These are phyloP conservation scores for Penicillium mononematosum DNA, from an alignment of 495 filamentous ascomycete species.

Conservation along the genomic window DNA sequence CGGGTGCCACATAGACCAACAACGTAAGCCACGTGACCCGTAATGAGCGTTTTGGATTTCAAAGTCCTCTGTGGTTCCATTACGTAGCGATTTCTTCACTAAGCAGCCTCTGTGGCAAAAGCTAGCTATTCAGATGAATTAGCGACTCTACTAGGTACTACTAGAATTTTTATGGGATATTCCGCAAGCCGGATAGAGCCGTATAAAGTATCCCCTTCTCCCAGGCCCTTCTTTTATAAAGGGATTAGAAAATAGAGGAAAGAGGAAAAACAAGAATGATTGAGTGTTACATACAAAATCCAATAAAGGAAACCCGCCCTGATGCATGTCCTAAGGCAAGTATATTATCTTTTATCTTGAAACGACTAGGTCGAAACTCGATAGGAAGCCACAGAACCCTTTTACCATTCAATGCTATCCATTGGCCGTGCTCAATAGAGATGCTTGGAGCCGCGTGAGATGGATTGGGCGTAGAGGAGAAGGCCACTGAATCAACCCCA, in stretches of 20 bases:
- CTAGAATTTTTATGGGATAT: no score
- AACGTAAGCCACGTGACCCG: no score
- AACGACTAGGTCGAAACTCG: background rate
- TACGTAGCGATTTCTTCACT: no score
- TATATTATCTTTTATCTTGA: background rate
- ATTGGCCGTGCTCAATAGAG: background rate
- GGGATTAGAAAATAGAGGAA: slow-evolving; percentile 6
- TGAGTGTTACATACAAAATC: background rate
- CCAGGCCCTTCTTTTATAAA: slow-evolving; percentile 7
- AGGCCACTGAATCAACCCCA: no score
- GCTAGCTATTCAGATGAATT: no score
- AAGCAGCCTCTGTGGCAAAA: no score
- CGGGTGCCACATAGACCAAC: no score
- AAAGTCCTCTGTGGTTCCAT: no score
- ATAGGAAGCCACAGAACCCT: slow-evolving; percentile 4
- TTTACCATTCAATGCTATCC: background rate
- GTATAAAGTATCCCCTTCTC: slow-evolving; percentile 1
- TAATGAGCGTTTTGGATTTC: no score
- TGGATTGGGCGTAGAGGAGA: background rate
- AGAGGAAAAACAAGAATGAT: background rate
- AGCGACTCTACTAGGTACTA: no score
- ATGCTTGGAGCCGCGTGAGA: background rate
- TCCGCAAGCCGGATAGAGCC: background rate
- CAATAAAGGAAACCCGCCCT: background rate
- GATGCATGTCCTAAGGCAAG: slow-evolving; percentile 5